Evolutionary conservation across 2,329 filamentous ascomycete species (phyloP).

Genomic region (Calonectria hawksworthii): DNA sequence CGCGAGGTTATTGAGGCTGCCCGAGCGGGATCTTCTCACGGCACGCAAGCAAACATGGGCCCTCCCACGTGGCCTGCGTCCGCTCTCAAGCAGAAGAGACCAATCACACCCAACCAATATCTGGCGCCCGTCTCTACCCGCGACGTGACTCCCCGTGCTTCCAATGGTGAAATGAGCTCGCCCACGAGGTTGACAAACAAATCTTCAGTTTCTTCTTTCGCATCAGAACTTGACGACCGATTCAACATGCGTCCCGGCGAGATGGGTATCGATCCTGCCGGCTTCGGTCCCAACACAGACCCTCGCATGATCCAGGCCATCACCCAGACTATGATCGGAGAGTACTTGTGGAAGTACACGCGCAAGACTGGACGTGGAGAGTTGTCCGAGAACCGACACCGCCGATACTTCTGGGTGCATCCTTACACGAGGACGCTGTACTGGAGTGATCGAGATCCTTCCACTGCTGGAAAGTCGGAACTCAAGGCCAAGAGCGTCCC

Average conservation of each 20-base stretch:
- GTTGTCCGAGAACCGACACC: slow-evolving; percentile 90
- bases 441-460: slow-evolving; percentile 94
- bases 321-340: slow-evolving; percentile 99
- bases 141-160: slow-evolving; percentile 71
- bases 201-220: slow-evolving; percentile 95
- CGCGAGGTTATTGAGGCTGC: slow-evolving; percentile 88
- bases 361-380: slow-evolving; percentile 91
- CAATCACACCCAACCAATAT: slow-evolving; percentile 72
- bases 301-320: slow-evolving; percentile 99
- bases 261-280: slow-evolving; percentile 66
- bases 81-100: slow-evolving; percentile 67
- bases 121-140: slow-evolving; percentile 62
- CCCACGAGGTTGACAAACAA: slow-evolving; percentile 63
- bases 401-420: slow-evolving; percentile 99
- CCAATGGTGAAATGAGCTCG: slow-evolving; percentile 62
- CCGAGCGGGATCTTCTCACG: slow-evolving; percentile 68
- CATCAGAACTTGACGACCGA: slow-evolving; percentile 90
- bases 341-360: slow-evolving; percentile 99
- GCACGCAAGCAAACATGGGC: slow-evolving; percentile 75
- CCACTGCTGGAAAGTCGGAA: slow-evolving; percentile 81
- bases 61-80: slow-evolving; percentile 89
- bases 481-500: slow-evolving; percentile 88
- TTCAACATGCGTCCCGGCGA: slow-evolving; percentile 81
- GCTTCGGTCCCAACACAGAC: slow-evolving; percentile 82
- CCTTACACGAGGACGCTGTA: slow-evolving; percentile 97